A percentile compares a stretch with the other conserved stretches of the same genome.
These are phyloP conservation scores for Eucalyptus marginata DNA, from an alignment of 345 rosid genomes.

Conservation along the genomic window DNA sequence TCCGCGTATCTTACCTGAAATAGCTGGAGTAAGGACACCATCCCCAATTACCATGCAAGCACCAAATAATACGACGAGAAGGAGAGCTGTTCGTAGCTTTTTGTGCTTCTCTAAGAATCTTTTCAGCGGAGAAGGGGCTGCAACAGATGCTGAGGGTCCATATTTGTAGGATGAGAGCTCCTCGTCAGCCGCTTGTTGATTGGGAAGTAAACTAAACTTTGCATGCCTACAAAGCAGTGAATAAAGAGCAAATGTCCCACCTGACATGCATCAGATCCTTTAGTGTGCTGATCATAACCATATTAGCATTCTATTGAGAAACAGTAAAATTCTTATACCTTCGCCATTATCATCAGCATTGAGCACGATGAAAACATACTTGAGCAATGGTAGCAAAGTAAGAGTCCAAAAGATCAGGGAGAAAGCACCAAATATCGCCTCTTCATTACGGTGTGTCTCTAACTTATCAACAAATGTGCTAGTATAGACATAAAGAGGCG, in stretches of 20 bases:
- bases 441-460: constrained; percentile 38
- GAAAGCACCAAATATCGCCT: constrained; percentile 68
- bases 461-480: constrained; percentile 52
- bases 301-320: not conserved
- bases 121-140: constrained; percentile 37
- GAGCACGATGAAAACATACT: constrained; percentile 48
- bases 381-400: constrained; percentile 66
- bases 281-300: not conserved
- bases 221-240: constrained; percentile 86
- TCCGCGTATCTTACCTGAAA: constrained; percentile 41
- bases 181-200: constrained; percentile 96
- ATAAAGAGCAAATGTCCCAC: constrained; percentile 89
- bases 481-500: constrained; percentile 75
- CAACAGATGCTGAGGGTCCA: constrained; percentile 32
- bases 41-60: constrained; percentile 92
- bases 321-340: constrained; percentile 20
- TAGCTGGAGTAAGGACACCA: constrained; percentile 86
- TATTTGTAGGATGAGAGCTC: constrained; percentile 80
- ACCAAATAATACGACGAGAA: constrained; percentile 64
- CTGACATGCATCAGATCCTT: constrained; percentile 24
- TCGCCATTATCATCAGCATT: constrained; percentile 82
- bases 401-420: constrained; percentile 91
- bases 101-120: constrained; percentile 77
- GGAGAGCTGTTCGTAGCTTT: constrained; percentile 53
- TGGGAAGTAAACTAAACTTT: constrained; percentile 78